Evolutionary conservation across 352 stramenopile species (phyloP).

Genomic region (Globisporangium echinulatum): DNA sequence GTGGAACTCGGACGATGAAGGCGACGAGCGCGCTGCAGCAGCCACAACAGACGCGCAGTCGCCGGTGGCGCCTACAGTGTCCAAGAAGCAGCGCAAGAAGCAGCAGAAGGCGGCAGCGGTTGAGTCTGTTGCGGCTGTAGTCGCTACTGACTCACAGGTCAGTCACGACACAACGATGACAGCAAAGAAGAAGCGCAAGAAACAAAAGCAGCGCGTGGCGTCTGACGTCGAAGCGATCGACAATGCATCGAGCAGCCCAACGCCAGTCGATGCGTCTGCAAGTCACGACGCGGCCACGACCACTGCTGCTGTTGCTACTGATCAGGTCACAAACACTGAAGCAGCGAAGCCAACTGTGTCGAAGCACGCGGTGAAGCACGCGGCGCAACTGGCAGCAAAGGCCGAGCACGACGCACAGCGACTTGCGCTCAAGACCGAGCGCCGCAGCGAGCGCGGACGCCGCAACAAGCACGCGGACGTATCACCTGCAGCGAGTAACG

Average conservation of each 20-base stretch:
- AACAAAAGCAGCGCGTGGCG: no score
- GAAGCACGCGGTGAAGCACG: not conserved
- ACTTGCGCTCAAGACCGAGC: not conserved
- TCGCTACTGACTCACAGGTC: not conserved
- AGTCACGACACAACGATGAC: not conserved
- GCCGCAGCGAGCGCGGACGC: not conserved
- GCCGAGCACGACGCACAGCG: not conserved
- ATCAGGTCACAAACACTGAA: not conserved
- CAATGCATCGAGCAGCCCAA: no score
- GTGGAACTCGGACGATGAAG: not conserved
- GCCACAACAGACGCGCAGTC: not conserved
- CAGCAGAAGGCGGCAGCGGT: not conserved
- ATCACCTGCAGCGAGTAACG: no score
- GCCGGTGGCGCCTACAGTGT: not conserved
- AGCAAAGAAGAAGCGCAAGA: no score
- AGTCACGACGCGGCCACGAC: not conserved
- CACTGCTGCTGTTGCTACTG: no score
- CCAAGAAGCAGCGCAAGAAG: not conserved
- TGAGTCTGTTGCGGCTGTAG: not conserved
- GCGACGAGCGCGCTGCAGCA: not conserved
- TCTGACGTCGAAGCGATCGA: no score
- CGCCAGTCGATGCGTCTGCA: not conserved
- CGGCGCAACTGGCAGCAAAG: not conserved
- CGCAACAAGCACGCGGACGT: constrained; percentile 15
- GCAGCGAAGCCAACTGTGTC: not conserved